Evolutionary conservation across 106 monocot species (phyloP), one percentile per base, ranked within the genome.

Genomic region (Hemerocallis citrina): DNA sequence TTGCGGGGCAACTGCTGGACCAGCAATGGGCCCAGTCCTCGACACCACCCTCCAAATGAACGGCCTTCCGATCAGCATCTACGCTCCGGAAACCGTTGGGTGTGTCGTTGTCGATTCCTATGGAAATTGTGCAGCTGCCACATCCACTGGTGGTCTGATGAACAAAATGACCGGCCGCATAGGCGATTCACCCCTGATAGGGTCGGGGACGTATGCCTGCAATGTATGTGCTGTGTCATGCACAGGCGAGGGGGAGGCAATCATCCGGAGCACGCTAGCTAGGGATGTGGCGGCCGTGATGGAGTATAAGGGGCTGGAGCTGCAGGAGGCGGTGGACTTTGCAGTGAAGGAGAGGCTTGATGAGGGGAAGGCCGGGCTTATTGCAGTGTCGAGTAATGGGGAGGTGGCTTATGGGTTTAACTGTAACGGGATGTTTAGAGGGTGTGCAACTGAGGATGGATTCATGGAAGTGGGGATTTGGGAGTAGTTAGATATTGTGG

Each of bases 161-260:
- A 96, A 96, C 75, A 96, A 96, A 61, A 81, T 72, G 72, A 54
- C 39, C 32, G 96, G 96, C 11, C 78, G 96, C 14, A 87, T 96
- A 48, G 96, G 96, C 7, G 96, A 96, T 76, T 96, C 96, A 1
- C 90, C 96, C 0, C 40, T 96, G 30, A 90, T 96, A 32, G 96
- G 96, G 0, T 39, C 96, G 0, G 96, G 96, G 1, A 96, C 96
- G 8, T 96, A 96, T 67, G 96, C 96, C 3, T 91, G 96, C 57
- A 21, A 61, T 14, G 28, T 61, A 2, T 96, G 96, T 39, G 96
- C 84, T 0, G 74, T 96, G 10, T 90, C 96, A 1, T 96, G 90
- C 87, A 90, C 90, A 8, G 96, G 96, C 4, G 90, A 96, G 61
- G 95, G 95, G 1, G 94, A 95, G 69, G 89, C 89, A 24, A 95